Base-by-base conservation (phyloP, 306 rosid species). In the Lagenaria siceraria region DNA sequence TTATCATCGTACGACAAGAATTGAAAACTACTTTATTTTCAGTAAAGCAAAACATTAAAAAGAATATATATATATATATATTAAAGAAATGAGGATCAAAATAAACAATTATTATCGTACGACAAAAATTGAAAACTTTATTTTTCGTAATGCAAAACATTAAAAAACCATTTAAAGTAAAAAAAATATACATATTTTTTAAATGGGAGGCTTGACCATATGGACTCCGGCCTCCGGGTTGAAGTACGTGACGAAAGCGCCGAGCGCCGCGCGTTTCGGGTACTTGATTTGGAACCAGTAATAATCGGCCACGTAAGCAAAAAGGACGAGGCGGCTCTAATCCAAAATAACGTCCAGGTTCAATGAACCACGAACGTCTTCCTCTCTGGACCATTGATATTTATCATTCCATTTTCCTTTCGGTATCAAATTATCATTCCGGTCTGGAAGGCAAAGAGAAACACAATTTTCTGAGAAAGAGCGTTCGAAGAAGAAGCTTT, bases 281-380 rank as follows among this genome's bases (percentile, higher is more conserved):
- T 3, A 24, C 24, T 71, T 48, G 25, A 46, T 12, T 13, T 2
- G 8, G 0, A 29, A 0, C 90, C 82, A 87, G 74, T 80, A 3
- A 19, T 0, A 4, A 0, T 0, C 0, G 0, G 82, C 87, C 92
- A 87, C 84, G 79, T 85, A 7, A 76, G 51, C 51, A 61, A 0
- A 13, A 27, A 8, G 0, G 5, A 3, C 17, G 29, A 1, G 7
- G 36, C 79, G 22, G 24, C 29, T 10, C 8, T 6, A 2, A 54
- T 24, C 24, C 80, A 31, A 5, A 62, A 83, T 86, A 0, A 40
- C 78, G 89, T 87, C 92, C 83, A 86, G 84, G 84, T 91, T 89
- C 97, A 86, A 76, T 75, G 87, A 80, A 90, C 81, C 95, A 11
- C 0, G 61, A 73, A 5, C 54, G 55, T 77, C 86, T 48, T 83